These are phyloP conservation scores for Penicillium glabrum DNA, from an alignment of 2,329 filamentous ascomycete species.

Conservation along the genomic window DNA sequence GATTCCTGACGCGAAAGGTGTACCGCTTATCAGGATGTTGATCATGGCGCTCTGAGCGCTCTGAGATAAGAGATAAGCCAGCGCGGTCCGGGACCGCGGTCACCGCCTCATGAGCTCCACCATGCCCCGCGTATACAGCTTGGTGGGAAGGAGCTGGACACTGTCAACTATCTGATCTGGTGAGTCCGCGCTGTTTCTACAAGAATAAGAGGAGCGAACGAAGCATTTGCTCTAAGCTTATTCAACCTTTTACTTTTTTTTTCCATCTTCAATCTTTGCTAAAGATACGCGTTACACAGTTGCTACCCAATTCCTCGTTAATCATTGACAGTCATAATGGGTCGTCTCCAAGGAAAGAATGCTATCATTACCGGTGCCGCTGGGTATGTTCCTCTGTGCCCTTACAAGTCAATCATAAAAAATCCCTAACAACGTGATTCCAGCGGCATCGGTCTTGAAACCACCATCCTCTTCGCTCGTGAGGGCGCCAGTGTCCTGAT, in stretches of 20 bases:
- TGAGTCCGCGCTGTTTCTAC: background rate
- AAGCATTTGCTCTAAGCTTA: background rate
- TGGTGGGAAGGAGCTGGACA: background rate
- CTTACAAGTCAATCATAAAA: background rate
- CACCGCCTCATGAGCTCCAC: slow-evolving; percentile 1
- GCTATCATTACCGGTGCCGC: slow-evolving; percentile 80
- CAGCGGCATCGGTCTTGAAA: slow-evolving; percentile 89
- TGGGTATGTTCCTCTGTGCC: slow-evolving; percentile 57
- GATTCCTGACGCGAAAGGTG: background rate
- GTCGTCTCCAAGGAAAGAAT: slow-evolving; percentile 61
- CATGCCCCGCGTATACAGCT: slow-evolving; percentile 19
- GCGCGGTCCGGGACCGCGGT: slow-evolving; percentile 1
- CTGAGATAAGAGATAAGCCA: slow-evolving; percentile 2
- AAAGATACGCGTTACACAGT: slow-evolving; percentile 4
- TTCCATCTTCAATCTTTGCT: background rate
- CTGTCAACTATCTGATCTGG: slow-evolving; percentile 1
- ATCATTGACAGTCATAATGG: slow-evolving; percentile 9
- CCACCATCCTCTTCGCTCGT: slow-evolving; percentile 81
- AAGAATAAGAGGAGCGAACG: background rate
- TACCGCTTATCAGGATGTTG: background rate
- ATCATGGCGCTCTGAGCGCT: background rate
- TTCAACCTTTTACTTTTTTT: background rate
- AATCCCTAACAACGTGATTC: slow-evolving; percentile 12
- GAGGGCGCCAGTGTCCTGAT: slow-evolving; percentile 85
- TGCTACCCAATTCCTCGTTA: slow-evolving; percentile 12